Evolutionary conservation across 108 stramenopile genomes (phyloP).

Genomic region (Hondaea fermentalgiana): DNA sequence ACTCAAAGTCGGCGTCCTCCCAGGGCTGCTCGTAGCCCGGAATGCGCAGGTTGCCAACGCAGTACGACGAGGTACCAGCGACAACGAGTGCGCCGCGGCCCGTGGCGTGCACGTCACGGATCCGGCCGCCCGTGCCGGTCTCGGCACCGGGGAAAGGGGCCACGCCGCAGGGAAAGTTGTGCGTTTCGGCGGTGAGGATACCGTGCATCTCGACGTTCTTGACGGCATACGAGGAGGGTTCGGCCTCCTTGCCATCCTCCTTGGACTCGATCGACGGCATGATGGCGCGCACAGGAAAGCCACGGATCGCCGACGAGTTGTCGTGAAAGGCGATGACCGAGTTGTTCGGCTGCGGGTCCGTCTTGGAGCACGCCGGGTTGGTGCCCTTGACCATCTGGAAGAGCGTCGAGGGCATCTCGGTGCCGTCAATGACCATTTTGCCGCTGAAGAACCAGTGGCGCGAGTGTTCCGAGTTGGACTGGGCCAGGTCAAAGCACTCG

Average conservation of each 20-base stretch:
- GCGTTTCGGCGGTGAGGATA: constrained; percentile 96
- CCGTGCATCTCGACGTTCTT: constrained; percentile 69
- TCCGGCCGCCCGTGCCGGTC: constrained; percentile 95
- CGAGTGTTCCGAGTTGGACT: constrained; percentile 94
- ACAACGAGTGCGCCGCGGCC: constrained; percentile 87
- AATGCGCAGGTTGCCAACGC: constrained; percentile 91
- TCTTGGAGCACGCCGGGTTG: constrained; percentile 44
- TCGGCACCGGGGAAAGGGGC: constrained; percentile 98
- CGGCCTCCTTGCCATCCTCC: neutral
- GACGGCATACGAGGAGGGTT: constrained; percentile 53
- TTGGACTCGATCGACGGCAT: constrained; percentile 14
- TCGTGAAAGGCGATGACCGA: constrained; percentile 96
- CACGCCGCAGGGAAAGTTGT: constrained; percentile 97
- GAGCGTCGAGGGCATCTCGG: constrained; percentile 76
- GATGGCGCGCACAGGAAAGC: constrained; percentile 46
- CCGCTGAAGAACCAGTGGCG: constrained; percentile 99
- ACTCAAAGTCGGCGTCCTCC: constrained; percentile 67
- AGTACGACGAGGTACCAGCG: constrained; percentile 85
- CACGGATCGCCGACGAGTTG: constrained; percentile 85
- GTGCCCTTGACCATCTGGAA: constrained; percentile 97
- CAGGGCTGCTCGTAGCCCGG: constrained; percentile 86
- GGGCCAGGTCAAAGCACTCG: constrained; percentile 97
- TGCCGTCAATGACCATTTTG: constrained; percentile 92
- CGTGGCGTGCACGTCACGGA: constrained; percentile 96
- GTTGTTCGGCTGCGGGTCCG: constrained; percentile 53